Evolutionary conservation across 768 basidiomycete species (phyloP).

Genomic region (Mycena rosella): DNA sequence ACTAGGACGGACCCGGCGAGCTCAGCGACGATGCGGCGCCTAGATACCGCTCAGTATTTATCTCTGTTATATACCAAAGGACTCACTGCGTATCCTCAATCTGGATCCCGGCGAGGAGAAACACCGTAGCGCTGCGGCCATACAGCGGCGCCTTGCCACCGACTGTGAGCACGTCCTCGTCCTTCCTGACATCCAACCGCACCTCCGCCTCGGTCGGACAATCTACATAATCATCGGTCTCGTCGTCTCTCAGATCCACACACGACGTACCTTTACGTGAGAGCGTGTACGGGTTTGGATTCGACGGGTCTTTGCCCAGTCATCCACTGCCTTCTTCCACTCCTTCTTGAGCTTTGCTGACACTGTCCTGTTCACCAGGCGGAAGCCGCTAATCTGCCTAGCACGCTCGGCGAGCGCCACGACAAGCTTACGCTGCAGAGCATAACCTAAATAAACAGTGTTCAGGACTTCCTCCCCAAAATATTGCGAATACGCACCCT

Average conservation of each 20-base stretch:
- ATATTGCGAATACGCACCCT: neutral
- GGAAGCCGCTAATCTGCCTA: conserved; percentile 6
- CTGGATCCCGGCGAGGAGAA: conserved; percentile 22
- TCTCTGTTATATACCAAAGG: no score
- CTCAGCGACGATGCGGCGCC: neutral
- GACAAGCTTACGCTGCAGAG: conserved; percentile 4
- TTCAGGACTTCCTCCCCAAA: neutral
- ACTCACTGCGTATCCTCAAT: conserved; percentile 33
- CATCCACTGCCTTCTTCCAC: conserved; percentile 15
- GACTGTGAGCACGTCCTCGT: neutral
- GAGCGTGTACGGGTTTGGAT: conserved; percentile 19
- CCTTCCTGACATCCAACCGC: neutral
- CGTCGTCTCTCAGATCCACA: neutral
- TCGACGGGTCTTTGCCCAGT: neutral
- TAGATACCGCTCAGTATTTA: no score
- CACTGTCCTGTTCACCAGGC: neutral
- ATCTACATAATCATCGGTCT: no score
- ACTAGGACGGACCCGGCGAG: neutral
- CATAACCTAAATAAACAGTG: no score
- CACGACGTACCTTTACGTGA: conserved; percentile 1
- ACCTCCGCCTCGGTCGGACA: no score
- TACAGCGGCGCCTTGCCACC: neutral
- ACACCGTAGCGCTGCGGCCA: neutral
- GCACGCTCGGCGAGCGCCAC: conserved; percentile 20
- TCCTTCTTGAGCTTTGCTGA: neutral